Percentiles rank a stretch among this genome's conserved stretches.
Evolutionary conservation across 768 basidiomycete genomes (phyloP).

Genomic region (Tubosaeta sp.): DNA sequence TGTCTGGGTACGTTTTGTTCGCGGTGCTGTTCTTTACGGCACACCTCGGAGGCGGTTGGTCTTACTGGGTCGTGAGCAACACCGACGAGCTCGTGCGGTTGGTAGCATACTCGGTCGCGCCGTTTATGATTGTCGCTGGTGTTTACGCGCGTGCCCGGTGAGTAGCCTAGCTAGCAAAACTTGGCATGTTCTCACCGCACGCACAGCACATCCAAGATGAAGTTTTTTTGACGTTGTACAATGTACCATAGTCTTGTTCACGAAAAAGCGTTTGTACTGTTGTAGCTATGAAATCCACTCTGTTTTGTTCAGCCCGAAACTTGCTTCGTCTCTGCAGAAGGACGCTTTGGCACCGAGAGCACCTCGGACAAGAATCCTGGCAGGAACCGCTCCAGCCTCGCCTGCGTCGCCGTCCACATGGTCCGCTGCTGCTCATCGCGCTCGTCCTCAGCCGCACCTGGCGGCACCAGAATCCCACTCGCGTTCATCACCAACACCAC

Average conservation of each 20-base stretch:
- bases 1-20: constrained; percentile 73
- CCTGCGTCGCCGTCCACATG: constrained; percentile 82
- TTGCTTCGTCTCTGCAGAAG: constrained; percentile 13
- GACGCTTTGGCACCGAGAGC: constrained; percentile 39
- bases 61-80: constrained; percentile 48
- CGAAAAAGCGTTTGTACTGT: not conserved
- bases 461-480: constrained; percentile 73
- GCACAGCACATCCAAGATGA: constrained; percentile 61
- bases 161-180: not conserved
- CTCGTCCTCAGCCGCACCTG: constrained; percentile 36
- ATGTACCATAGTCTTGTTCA: not conserved
- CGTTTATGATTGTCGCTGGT: constrained; percentile 40
- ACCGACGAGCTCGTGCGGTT: constrained; percentile 38
- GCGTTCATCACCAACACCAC: constrained; percentile 95
- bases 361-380: constrained; percentile 83
- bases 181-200: not conserved
- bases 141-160: constrained; percentile 53
- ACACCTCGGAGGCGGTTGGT: constrained; percentile 69
- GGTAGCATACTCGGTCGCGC: constrained; percentile 53
- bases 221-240: constrained; percentile 36
- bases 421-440: constrained; percentile 60
- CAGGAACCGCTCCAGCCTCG: constrained; percentile 85
- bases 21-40: constrained; percentile 56
- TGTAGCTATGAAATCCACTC: not conserved
- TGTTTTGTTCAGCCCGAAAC: constrained; percentile 10